Evolutionary conservation across 768 basidiomycete species (phyloP), one percentile per base, ranked within the genome.

Genomic region (Rhodotorula toruloides): DNA sequence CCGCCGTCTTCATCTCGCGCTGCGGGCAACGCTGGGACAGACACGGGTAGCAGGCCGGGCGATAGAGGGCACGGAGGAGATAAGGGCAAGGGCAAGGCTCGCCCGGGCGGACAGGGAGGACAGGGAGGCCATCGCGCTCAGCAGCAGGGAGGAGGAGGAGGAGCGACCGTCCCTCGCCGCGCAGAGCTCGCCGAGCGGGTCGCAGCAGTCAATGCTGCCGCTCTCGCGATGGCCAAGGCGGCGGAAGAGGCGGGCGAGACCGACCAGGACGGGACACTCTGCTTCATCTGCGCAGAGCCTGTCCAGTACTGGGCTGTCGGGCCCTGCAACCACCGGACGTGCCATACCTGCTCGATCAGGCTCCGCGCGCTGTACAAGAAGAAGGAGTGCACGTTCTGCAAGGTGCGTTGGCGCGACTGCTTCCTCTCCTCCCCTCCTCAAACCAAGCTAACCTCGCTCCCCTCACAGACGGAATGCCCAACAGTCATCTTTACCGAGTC

Each of bases 241-340:
- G 64, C 61, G 10, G 54, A 48, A 25, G 68, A 42, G 11, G 66
- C 54, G 7, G 71, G 66, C 6, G 73, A 65, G 48, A 44, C 58
- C 2, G 64, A 47, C 1, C 60, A 57, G 22, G 73, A 74, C 31
- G 72, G 65, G 22, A 72, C 74, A 29, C 60, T 74, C 27, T 97
- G 94, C 79, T 94, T 86, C 84, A 97, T 97, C 77, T 96, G 94
- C 75, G 92, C 92, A 2, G 91, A 97, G 74, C 87, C 87, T 8
- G 86, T 94, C 78, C 91, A 88, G 75, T 94, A 90, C 76, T 91
- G 87, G 77, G 84, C 90, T 11, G 79, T 96, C 37, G 87, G 92
- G 25, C 84, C 87, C 60, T 99, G 94, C 79, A 90, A 91, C 76
- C 94, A 99, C 76, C 81, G 89, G 57, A 97, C 91, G 6, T 98